These are phyloP conservation scores for Nicotiana tomentosiformis DNA, from an alignment of 257 asterid genomes.

Conservation along the genomic window DNA sequence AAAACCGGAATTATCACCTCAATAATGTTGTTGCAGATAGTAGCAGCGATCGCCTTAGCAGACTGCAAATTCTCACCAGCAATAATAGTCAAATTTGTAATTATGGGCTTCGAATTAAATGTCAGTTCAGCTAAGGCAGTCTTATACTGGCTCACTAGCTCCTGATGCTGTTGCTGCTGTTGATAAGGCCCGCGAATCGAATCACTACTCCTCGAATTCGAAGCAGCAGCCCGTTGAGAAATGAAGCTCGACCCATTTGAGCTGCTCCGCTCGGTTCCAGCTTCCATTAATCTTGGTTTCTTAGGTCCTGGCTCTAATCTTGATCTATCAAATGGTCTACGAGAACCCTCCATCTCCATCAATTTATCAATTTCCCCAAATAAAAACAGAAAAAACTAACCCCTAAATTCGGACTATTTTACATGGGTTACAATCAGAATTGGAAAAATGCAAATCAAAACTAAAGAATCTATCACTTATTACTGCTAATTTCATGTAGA, in stretches of 20 bases:
- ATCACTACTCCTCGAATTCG: conserved; percentile 35
- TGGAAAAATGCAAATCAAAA: background rate
- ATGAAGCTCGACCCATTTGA: conserved; percentile 57
- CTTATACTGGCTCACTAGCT: conserved; percentile 86
- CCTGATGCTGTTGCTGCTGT: conserved; percentile 48
- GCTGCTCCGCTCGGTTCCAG: conserved; percentile 45
- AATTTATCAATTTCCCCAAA: background rate
- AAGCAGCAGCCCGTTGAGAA: conserved; percentile 23
- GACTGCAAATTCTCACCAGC: conserved; percentile 95
- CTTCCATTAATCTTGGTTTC: conserved; percentile 68
- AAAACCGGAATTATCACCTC: conserved; percentile 76
- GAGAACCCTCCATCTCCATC: conserved; percentile 72
- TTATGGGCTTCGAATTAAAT: conserved; percentile 91
- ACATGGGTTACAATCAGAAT: background rate
- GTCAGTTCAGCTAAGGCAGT: conserved; percentile 81
- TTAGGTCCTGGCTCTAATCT: conserved; percentile 66
- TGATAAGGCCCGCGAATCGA: conserved; percentile 52
- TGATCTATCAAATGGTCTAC: conserved; percentile 80
- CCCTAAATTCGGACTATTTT: background rate
- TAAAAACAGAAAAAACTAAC: background rate
- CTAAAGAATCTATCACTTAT: background rate
- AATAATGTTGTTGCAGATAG: conserved; percentile 66
- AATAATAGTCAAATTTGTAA: conserved; percentile 89
- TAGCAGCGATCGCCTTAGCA: conserved; percentile 77
- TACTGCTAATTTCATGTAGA: background rate